A percentile compares a stretch with the other conserved stretches of the same genome.
These are phyloP conservation scores for Pisolithus thermaeus DNA, from an alignment of 1,284 basidiomycete species.

Conservation along the genomic window DNA sequence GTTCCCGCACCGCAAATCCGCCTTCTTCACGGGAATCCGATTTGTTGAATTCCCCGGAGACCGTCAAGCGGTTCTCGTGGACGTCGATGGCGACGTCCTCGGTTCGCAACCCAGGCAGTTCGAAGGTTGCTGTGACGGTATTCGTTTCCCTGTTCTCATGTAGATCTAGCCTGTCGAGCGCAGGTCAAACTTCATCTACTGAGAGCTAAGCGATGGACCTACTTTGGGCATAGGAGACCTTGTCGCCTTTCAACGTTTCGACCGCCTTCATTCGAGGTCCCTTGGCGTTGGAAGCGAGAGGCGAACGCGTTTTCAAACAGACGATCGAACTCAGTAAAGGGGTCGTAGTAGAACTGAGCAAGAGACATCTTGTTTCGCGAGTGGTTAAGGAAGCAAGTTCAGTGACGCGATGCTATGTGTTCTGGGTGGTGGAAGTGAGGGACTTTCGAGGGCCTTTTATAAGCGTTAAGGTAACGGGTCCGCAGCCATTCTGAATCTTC, in stretches of 20 bases:
- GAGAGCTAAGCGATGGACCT: not conserved
- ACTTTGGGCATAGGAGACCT: not conserved
- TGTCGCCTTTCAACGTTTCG: conserved; percentile 1
- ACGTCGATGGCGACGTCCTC: conserved; percentile 38
- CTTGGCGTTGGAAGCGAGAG: conserved; percentile 20
- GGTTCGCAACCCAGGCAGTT: conserved; percentile 44
- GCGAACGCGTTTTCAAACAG: conserved; percentile 43
- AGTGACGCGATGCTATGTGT: not conserved
- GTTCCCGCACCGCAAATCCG: conserved; percentile 46
- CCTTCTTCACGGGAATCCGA: conserved; percentile 32
- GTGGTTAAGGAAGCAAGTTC: not conserved
- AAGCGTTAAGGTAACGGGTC: too few relatives aligned
- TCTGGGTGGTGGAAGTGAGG: too few relatives aligned
- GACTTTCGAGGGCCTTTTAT: too few relatives aligned
- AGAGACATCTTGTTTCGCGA: conserved; percentile 12
- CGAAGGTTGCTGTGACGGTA: conserved; percentile 42
- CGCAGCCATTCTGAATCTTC: too few relatives aligned
- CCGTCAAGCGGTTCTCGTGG: conserved; percentile 36
- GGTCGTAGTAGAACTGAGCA: conserved; percentile 38
- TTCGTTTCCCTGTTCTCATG: conserved; percentile 39
- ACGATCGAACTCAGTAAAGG: conserved; percentile 45
- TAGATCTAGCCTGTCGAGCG: conserved; percentile 40
- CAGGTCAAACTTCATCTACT: too few relatives aligned
- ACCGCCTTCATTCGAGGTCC: conserved; percentile 4
- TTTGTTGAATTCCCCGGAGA: conserved; percentile 40